These are phyloP conservation scores for Stromatinia cepivora DNA, from an alignment of 2,329 filamentous ascomycete species.

Conservation along the genomic window DNA sequence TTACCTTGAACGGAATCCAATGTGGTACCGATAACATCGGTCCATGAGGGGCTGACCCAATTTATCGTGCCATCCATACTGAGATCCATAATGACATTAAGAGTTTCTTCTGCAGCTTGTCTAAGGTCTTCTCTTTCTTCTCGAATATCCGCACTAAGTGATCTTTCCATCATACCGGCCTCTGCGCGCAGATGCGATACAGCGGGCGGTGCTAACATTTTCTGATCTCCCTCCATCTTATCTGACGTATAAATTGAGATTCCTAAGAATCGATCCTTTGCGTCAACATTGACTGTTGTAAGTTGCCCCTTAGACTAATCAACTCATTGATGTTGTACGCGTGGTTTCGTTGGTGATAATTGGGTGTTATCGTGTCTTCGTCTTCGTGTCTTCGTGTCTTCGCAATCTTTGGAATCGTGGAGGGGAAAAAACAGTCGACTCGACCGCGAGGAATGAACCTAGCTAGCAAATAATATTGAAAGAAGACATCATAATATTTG, in stretches of 20 bases:
- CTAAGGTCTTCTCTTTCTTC: slow-evolving; percentile 92
- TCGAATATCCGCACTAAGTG: slow-evolving; percentile 84
- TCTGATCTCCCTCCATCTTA: slow-evolving; percentile 31
- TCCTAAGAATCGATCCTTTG: slow-evolving; percentile 22
- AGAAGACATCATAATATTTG: slow-evolving; percentile 22
- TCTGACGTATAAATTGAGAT: slow-evolving; percentile 10
- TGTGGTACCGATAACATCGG: slow-evolving; percentile 82
- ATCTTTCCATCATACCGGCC: slow-evolving; percentile 55
- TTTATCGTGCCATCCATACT: slow-evolving; percentile 86
- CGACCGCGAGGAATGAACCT: slow-evolving; percentile 15
- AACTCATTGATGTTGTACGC: slow-evolving; percentile 17
- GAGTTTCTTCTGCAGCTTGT: slow-evolving; percentile 91
- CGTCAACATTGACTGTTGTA: slow-evolving; percentile 23
- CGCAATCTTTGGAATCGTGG: slow-evolving; percentile 20
- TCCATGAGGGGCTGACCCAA: slow-evolving; percentile 97
- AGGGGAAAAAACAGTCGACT: slow-evolving; percentile 12
- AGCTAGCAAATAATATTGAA: slow-evolving; percentile 19
- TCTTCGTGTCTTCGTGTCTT: too few relatives aligned
- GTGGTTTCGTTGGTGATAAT: slow-evolving; percentile 8
- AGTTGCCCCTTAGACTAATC: neutral
- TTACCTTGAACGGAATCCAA: slow-evolving; percentile 72
- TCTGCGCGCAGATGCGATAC: slow-evolving; percentile 39
- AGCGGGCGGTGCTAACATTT: slow-evolving; percentile 40
- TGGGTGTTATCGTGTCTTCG: slow-evolving; percentile 10
- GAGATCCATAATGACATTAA: slow-evolving; percentile 94